Conservation (phyloP, 1,284 basidiomycete genomes). For the Cryptococcus floricola region DNA sequence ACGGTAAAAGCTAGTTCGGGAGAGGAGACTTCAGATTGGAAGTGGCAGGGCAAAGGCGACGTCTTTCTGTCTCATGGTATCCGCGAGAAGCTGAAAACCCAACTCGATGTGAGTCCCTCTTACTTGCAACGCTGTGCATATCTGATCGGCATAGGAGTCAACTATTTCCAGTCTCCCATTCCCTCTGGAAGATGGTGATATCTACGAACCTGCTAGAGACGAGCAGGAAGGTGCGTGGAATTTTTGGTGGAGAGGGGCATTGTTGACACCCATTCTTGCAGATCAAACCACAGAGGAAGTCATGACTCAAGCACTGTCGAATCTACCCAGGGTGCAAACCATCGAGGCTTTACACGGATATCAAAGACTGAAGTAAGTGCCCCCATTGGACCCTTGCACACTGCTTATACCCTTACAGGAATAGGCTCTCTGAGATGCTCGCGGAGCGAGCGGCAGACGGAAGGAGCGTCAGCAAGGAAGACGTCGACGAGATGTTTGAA, state of each 20-base stretch:
- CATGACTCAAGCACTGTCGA: conserved; percentile 33
- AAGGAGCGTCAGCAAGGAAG: conserved; percentile 32
- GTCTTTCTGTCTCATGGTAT: conserved; percentile 42
- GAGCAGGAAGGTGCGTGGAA: conserved; percentile 22
- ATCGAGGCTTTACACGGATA: conserved; percentile 47
- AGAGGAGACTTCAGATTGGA: background rate
- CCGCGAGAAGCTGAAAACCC: conserved; percentile 23
- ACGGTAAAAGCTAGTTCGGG: too few relatives aligned
- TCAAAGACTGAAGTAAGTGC: conserved; percentile 43
- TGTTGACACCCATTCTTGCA: conserved; percentile 6
- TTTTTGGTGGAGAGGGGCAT: background rate
- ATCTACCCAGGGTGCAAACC: conserved; percentile 43
- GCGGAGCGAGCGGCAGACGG: conserved; percentile 9
- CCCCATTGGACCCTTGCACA: too few relatives aligned
- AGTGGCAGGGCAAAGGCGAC: conserved; percentile 35
- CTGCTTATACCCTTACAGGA: too few relatives aligned
- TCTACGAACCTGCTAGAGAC: conserved; percentile 45
- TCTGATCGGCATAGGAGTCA: conserved; percentile 11
- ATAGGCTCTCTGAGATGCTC: conserved; percentile 23
- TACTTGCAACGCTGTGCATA: background rate
- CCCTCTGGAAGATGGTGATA: conserved; percentile 43
- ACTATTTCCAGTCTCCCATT: conserved; percentile 34
- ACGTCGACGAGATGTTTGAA: conserved; percentile 41
- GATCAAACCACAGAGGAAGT: conserved; percentile 45
- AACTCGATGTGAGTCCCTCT: conserved; percentile 26